Evolutionary conservation across 805 yeast species (phyloP).

Genomic region (Scheffersomyces lignosus): DNA sequence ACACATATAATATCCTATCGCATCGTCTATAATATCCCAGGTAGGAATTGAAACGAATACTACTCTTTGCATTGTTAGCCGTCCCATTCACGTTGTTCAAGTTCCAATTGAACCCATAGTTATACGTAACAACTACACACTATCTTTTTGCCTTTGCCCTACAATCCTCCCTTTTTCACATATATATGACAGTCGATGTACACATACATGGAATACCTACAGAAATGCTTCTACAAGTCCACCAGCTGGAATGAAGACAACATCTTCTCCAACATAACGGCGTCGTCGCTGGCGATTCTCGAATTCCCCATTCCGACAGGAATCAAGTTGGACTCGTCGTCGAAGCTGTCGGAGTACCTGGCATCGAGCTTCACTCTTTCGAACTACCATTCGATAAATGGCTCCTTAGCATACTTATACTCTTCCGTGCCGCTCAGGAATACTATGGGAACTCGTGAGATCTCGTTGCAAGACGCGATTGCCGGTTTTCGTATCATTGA

Average conservation of each 20-base stretch:
- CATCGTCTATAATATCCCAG: no score
- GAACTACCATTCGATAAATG: conserved; percentile 64
- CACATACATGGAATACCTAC: conserved; percentile 84
- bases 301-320: conserved; percentile 76
- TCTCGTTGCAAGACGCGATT: conserved; percentile 65
- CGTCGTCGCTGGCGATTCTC: conserved; percentile 67
- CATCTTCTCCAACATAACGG: conserved; percentile 70
- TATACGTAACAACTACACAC: no score
- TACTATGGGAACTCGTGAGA: conserved; percentile 50
- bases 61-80: no score
- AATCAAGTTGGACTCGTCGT: conserved; percentile 61
- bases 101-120: no score
- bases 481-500: conserved; percentile 65
- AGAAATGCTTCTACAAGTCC: conserved; percentile 63
- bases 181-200: conserved; percentile 47
- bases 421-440: conserved; percentile 57
- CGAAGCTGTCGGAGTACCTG: conserved; percentile 66
- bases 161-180: background rate
- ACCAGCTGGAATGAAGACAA: conserved; percentile 82
- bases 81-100: no score
- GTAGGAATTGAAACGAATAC: no score
- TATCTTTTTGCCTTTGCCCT: no score
- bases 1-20: no score
- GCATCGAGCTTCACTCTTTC: conserved; percentile 73
- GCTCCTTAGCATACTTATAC: conserved; percentile 81